These are phyloP conservation scores for Fraxinus dipetala DNA, from an alignment of 305 asterid genomes.

Conservation along the genomic window DNA sequence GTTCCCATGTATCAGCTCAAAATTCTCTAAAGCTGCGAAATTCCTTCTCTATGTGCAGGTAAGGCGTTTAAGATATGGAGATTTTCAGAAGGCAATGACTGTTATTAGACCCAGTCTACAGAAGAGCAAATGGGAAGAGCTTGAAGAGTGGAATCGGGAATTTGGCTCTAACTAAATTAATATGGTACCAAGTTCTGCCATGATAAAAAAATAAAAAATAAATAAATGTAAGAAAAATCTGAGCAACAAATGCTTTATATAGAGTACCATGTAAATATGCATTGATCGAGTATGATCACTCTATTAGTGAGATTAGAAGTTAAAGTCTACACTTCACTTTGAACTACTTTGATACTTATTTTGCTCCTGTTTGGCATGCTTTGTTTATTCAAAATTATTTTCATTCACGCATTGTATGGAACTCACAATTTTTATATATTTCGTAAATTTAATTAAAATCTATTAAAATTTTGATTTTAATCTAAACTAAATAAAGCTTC, in stretches of 20 bases:
- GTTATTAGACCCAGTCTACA: conserved; percentile 82
- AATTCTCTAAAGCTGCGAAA: background rate
- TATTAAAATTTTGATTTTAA: too few species aligned
- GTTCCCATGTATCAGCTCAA: background rate
- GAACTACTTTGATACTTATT: too few species aligned
- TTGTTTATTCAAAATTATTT: too few species aligned
- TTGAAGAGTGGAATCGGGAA: conserved; percentile 81
- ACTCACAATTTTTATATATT: too few species aligned
- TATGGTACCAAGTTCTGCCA: background rate
- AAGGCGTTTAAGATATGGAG: conserved; percentile 63
- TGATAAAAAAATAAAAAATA: background rate
- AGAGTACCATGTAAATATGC: background rate
- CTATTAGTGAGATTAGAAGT: too few species aligned
- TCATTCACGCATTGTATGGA: background rate
- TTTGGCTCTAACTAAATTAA: conserved; percentile 63
- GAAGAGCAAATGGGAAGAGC: conserved; percentile 89
- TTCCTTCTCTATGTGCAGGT: conserved; percentile 47
- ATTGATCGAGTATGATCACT: background rate
- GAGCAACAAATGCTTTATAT: background rate
- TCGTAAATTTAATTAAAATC: too few species aligned
- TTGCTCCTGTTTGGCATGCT: too few species aligned
- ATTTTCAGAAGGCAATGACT: conserved; percentile 76
- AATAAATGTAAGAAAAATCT: background rate
- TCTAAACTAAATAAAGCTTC: too few species aligned
- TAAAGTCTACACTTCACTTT: too few species aligned